Evolutionary conservation across 805 yeast genomes (phyloP).

Genomic region (Candida hispaniensis): DNA sequence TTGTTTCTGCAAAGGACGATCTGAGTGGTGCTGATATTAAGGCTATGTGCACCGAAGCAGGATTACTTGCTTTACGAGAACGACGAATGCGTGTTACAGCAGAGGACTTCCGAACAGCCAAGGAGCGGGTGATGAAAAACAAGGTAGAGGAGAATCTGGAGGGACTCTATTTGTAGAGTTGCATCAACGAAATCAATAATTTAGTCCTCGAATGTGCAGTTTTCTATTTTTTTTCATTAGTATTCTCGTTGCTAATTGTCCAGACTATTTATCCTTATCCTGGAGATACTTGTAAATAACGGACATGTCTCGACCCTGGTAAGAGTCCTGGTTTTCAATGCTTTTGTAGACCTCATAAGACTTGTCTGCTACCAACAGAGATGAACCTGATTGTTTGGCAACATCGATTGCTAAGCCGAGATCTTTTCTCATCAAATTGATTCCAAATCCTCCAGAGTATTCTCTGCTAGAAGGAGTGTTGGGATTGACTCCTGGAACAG

Average conservation of each 20-base stretch:
- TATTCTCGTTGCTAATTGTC: neutral
- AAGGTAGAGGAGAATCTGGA: slow-evolving; percentile 94
- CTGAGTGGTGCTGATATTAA: slow-evolving; percentile 95
- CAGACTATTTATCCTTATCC: slow-evolving; percentile 14
- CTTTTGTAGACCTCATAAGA: slow-evolving; percentile 23
- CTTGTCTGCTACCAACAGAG: slow-evolving; percentile 22
- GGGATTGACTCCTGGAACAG: slow-evolving; percentile 39
- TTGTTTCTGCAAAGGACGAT: slow-evolving; percentile 85
- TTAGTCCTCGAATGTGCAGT: slow-evolving; percentile 1
- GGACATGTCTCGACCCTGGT: slow-evolving; percentile 24
- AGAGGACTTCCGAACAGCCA: slow-evolving; percentile 84
- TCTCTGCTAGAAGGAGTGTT: slow-evolving; percentile 39
- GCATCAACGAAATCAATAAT: slow-evolving; percentile 1
- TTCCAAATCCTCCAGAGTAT: slow-evolving; percentile 39
- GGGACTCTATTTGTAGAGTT: slow-evolving; percentile 63
- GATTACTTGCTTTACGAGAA: slow-evolving; percentile 87
- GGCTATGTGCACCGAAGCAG: slow-evolving; percentile 97
- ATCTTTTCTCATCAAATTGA: slow-evolving; percentile 32
- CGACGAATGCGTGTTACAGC: slow-evolving; percentile 96
- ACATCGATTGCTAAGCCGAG: slow-evolving; percentile 29
- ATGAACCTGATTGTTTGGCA: slow-evolving; percentile 20
- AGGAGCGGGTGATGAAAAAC: slow-evolving; percentile 90
- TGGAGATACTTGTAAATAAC: slow-evolving; percentile 24
- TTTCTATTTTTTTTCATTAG: slow-evolving; percentile 1
- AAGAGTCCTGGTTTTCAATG: slow-evolving; percentile 17